Evolutionary conservation across 2,329 filamentous ascomycete genomes (phyloP).

Genomic region (Gyromitra esculenta): DNA sequence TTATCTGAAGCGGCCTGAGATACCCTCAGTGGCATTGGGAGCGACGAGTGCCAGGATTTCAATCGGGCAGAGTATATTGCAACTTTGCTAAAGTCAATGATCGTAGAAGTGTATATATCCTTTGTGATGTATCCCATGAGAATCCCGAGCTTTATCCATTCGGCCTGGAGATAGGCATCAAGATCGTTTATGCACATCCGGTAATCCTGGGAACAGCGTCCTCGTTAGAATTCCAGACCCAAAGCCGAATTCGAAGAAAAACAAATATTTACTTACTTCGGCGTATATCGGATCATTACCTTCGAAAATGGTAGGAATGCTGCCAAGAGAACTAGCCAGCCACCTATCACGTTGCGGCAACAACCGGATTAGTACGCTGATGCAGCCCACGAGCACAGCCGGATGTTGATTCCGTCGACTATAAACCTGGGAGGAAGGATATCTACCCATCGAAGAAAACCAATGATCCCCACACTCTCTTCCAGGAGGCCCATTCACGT

Average conservation of each 20-base stretch:
- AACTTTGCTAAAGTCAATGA: conserved; percentile 46
- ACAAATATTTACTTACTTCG: conserved; percentile 25
- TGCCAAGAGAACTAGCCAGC: conserved; percentile 42
- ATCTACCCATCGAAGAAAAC: conserved; percentile 55
- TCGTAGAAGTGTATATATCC: conserved; percentile 38
- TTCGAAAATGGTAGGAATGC: conserved; percentile 33
- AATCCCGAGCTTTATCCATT: conserved; percentile 50
- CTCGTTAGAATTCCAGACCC: neutral
- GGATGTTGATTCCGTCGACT: conserved; percentile 9
- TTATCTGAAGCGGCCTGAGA: conserved; percentile 35
- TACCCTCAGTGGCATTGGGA: conserved; percentile 50
- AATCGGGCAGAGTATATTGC: conserved; percentile 41
- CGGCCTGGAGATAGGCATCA: conserved; percentile 48
- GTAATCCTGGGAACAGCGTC: conserved; percentile 6
- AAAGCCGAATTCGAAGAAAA: neutral
- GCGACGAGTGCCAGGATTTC: conserved; percentile 52
- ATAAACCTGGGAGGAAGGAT: conserved; percentile 8
- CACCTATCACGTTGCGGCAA: conserved; percentile 24
- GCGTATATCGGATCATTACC: conserved; percentile 33
- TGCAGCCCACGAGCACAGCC: neutral
- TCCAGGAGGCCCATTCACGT: conserved; percentile 50
- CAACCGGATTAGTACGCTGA: neutral
- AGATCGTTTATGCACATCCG: conserved; percentile 45
- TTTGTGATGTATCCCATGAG: conserved; percentile 52
- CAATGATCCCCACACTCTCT: conserved; percentile 52